Evolutionary conservation across 2,329 filamentous ascomycete genomes (phyloP).

Genomic region (Colletotrichum sp.): DNA sequence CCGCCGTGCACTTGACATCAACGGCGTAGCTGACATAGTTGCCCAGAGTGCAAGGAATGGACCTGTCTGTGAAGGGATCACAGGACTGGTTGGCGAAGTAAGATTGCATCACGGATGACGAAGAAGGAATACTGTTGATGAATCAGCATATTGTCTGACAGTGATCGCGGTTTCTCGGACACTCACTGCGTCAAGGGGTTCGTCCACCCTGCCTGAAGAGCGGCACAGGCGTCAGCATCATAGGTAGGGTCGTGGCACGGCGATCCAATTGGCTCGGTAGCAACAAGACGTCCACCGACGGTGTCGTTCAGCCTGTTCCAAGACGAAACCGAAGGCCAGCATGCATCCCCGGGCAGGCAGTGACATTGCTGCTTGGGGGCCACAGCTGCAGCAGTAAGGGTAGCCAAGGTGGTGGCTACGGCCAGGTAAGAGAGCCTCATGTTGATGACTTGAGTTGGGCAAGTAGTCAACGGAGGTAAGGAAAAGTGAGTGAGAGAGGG

Average conservation of each 20-base stretch:
- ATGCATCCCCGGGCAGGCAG: constrained; percentile 55
- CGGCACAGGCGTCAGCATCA: constrained; percentile 46
- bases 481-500: neutral
- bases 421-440: constrained; percentile 19
- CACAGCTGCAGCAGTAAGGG: constrained; percentile 1
- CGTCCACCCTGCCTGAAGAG: constrained; percentile 39
- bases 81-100: constrained; percentile 43
- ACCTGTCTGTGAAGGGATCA: constrained; percentile 41
- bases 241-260: constrained; percentile 57
- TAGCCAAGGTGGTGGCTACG: constrained; percentile 21
- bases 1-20: constrained; percentile 31
- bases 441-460: constrained; percentile 13
- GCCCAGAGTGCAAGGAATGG: constrained; percentile 46
- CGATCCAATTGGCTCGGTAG: constrained; percentile 55
- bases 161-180: neutral
- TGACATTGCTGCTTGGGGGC: constrained; percentile 35
- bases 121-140: constrained; percentile 33
- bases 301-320: constrained; percentile 59
- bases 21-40: constrained; percentile 49
- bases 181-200: constrained; percentile 39
- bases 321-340: constrained; percentile 53
- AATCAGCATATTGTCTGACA: constrained; percentile 4
- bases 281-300: constrained; percentile 54
- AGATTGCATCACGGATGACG: constrained; percentile 46
- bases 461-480: neutral